A percentile compares a stretch with the other conserved stretches of the same genome.
phyloP scores from a whole-genome alignment of 345 rosid genomes.

The Eutrema heterophyllum region DNA sequence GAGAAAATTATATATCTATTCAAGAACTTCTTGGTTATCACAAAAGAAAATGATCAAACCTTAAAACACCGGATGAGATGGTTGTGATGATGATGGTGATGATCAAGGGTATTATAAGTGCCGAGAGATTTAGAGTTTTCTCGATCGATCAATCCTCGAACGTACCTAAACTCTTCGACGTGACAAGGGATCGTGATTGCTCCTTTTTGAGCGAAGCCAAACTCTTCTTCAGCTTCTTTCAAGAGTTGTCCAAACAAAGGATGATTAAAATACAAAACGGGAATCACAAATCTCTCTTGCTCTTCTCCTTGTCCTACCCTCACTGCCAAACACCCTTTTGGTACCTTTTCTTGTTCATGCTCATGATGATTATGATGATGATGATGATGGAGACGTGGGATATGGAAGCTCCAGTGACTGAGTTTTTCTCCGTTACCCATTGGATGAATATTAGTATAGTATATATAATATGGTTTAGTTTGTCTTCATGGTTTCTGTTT shows the following conservation, averaged over 20 bases:
- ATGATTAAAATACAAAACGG: conserved; percentile 52
- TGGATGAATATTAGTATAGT: conserved; percentile 1
- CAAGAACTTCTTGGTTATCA: background rate
- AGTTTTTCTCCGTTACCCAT: conserved; percentile 25
- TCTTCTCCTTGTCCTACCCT: conserved; percentile 50
- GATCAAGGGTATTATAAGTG: background rate
- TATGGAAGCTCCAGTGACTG: conserved; percentile 30
- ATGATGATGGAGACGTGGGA: conserved; percentile 24
- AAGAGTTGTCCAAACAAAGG: conserved; percentile 53
- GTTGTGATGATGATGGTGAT: conserved; percentile 29
- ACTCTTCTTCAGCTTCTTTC: conserved; percentile 56
- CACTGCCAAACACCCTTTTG: conserved; percentile 60
- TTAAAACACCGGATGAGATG: conserved; percentile 55
- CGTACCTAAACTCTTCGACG: conserved; percentile 50
- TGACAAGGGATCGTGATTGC: conserved; percentile 59
- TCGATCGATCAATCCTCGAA: conserved; percentile 50
- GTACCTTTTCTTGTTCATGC: conserved; percentile 30
- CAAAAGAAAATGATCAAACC: conserved; percentile 28
- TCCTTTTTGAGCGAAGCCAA: conserved; percentile 60
- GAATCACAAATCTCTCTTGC: conserved; percentile 55
- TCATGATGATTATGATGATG: conserved; percentile 12
- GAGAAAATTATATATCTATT: background rate
- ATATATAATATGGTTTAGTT: conserved; percentile 8
- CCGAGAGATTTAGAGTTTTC: conserved; percentile 38
- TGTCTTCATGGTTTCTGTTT: conserved; percentile 32